These are phyloP conservation scores for Botrytis deweyae DNA, from an alignment of 2,329 filamentous ascomycete genomes.

Conservation along the genomic window DNA sequence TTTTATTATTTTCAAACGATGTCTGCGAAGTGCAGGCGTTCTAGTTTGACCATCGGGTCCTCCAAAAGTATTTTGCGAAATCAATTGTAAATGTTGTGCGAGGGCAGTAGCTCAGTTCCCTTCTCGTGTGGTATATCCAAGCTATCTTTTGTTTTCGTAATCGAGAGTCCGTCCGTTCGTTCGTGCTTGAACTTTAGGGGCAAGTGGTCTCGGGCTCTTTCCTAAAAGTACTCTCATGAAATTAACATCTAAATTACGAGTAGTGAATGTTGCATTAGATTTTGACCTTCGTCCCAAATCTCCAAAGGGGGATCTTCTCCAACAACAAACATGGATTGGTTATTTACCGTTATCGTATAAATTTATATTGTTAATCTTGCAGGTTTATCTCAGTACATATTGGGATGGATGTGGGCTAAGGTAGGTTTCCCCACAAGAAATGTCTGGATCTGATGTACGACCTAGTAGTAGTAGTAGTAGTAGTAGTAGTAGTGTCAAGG, in stretches of 20 bases:
- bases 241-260: conserved; percentile 10
- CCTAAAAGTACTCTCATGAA: background rate
- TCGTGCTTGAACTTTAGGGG: conserved; percentile 18
- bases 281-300: conserved; percentile 1
- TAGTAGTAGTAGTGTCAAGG: background rate
- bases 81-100: conserved; percentile 23
- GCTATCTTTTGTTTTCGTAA: conserved; percentile 16
- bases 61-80: conserved; percentile 23
- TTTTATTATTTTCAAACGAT: conserved; percentile 26
- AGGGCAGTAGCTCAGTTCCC: conserved; percentile 16
- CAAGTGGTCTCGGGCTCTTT: background rate
- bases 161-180: conserved; percentile 14
- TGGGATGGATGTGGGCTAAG: conserved; percentile 11
- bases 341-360: conserved; percentile 29
- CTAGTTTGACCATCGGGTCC: conserved; percentile 16
- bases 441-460: background rate
- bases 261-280: conserved; percentile 10
- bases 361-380: conserved; percentile 15
- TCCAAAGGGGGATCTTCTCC: background rate
- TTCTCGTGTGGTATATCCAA: conserved; percentile 11
- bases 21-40: conserved; percentile 20
- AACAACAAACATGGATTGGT: conserved; percentile 26
- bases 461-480: background rate
- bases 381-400: conserved; percentile 11
- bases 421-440: conserved; percentile 19